Evolutionary conservation across 2,329 filamentous ascomycete species (phyloP).

Genomic region (Ampelomyces quisqualis): DNA sequence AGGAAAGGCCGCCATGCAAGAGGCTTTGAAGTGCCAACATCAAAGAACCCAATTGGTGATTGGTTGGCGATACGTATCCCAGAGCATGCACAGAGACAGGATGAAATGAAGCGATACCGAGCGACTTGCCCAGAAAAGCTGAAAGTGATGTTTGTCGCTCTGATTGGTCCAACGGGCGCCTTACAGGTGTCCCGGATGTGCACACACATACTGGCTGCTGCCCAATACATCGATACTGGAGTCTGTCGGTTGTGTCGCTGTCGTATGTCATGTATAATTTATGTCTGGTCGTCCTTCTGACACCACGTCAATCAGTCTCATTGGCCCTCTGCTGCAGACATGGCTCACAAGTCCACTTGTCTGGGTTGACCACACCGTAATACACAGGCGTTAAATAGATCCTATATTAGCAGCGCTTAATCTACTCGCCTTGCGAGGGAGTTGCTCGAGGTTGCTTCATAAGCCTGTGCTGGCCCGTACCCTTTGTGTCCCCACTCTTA

Average conservation of each 20-base stretch:
- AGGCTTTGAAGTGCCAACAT: conserved; percentile 15
- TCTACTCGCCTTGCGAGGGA: conserved; percentile 27
- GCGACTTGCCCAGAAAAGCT: conserved; percentile 19
- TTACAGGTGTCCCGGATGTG: conserved; percentile 38
- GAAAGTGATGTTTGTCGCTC: conserved; percentile 20
- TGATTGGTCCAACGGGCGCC: conserved; percentile 36
- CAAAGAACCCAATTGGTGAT: conserved; percentile 19
- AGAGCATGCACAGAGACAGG: conserved; percentile 19
- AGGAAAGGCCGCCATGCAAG: conserved; percentile 20
- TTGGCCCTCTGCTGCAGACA: conserved; percentile 26
- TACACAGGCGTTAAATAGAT: conserved; percentile 33
- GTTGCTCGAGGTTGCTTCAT: conserved; percentile 23
- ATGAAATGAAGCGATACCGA: conserved; percentile 24
- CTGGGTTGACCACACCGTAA: conserved; percentile 23
- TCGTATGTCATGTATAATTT: conserved; percentile 22
- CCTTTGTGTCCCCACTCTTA: conserved; percentile 18
- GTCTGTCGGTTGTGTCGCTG: conserved; percentile 16
- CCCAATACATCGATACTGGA: conserved; percentile 33
- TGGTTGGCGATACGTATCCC: conserved; percentile 17
- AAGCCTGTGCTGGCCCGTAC: conserved; percentile 26
- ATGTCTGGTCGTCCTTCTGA: conserved; percentile 20
- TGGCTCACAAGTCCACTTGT: conserved; percentile 18
- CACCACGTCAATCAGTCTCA: conserved; percentile 24
- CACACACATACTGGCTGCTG: conserved; percentile 32
- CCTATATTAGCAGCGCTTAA: conserved; percentile 37